Conservation (phyloP, 257 asterid genomes). For the Lantana camara region DNA sequence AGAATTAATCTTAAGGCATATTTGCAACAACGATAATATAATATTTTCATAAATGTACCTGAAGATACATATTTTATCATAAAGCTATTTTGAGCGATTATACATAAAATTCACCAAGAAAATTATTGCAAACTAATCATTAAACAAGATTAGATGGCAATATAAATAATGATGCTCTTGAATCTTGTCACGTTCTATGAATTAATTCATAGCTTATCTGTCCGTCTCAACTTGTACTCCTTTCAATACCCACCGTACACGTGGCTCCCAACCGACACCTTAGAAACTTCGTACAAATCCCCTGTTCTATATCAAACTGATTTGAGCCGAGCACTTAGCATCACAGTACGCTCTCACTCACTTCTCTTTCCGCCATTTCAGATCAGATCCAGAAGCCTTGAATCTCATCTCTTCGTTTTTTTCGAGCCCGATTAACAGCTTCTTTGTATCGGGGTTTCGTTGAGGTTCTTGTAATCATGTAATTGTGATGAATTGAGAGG, state of each 20-base stretch:
- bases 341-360: background rate
- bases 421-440: background rate
- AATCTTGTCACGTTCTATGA: background rate
- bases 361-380: constrained; percentile 21
- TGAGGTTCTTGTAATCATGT: constrained; percentile 19
- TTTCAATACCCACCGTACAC: constrained; percentile 19
- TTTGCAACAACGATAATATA: too few species aligned
- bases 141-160: background rate
- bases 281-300: constrained; percentile 15
- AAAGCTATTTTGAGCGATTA: too few species aligned
- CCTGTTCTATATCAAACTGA: constrained; percentile 21
- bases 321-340: background rate
- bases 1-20: too few species aligned
- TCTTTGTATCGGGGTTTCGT: background rate
- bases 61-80: too few species aligned
- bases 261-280: constrained; percentile 32
- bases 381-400: constrained; percentile 18
- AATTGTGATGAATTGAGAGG: constrained; percentile 31
- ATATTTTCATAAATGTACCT: too few species aligned
- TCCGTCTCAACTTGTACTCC: constrained; percentile 7
- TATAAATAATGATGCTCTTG: background rate
- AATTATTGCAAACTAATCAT: background rate
- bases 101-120: background rate
- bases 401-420: constrained; percentile 10
- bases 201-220: constrained; percentile 14